phyloP scores from a whole-genome alignment of 495 filamentous ascomycete genomes.

The Recurvomyces mirabilis region DNA sequence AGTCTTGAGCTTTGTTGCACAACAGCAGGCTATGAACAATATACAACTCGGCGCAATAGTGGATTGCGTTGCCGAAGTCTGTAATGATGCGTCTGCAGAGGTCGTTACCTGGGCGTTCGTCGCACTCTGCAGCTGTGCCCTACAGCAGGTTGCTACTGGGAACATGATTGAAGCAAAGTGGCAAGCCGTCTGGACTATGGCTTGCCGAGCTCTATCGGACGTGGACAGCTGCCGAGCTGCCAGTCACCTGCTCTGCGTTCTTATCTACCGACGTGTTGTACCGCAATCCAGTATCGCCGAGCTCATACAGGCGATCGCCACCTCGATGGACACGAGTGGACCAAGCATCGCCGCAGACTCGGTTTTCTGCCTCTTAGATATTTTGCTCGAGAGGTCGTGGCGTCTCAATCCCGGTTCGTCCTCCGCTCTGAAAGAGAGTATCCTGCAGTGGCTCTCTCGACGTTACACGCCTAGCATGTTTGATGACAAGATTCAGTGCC shows the following conservation, averaged over 20 bases:
- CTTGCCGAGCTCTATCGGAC: slow-evolving; percentile 57
- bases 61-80: too few relatives aligned
- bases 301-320: slow-evolving; percentile 56
- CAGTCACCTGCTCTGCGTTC: slow-evolving; percentile 58
- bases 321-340: slow-evolving; percentile 66
- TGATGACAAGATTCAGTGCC: slow-evolving; percentile 28
- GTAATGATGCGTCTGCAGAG: slow-evolving; percentile 45
- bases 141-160: slow-evolving; percentile 30
- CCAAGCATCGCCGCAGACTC: slow-evolving; percentile 72
- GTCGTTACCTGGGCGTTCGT: slow-evolving; percentile 50
- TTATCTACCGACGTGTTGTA: slow-evolving; percentile 37
- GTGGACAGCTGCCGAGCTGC: slow-evolving; percentile 64
- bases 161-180: slow-evolving; percentile 39
- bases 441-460: slow-evolving; percentile 11
- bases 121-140: slow-evolving; percentile 38
- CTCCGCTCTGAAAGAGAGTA: slow-evolving; percentile 8
- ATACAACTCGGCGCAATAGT: too few relatives aligned
- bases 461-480: slow-evolving; percentile 23
- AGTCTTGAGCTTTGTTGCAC: slow-evolving; percentile 60
- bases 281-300: slow-evolving; percentile 33
- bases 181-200: slow-evolving; percentile 65
- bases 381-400: slow-evolving; percentile 31
- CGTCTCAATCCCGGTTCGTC: slow-evolving; percentile 65
- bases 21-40: slow-evolving; percentile 36
- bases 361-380: not conserved